A percentile compares a stretch with the other conserved stretches of the same genome.
phyloP scores from a whole-genome alignment of 345 rosid species.

The Cardamine resedifolia region DNA sequence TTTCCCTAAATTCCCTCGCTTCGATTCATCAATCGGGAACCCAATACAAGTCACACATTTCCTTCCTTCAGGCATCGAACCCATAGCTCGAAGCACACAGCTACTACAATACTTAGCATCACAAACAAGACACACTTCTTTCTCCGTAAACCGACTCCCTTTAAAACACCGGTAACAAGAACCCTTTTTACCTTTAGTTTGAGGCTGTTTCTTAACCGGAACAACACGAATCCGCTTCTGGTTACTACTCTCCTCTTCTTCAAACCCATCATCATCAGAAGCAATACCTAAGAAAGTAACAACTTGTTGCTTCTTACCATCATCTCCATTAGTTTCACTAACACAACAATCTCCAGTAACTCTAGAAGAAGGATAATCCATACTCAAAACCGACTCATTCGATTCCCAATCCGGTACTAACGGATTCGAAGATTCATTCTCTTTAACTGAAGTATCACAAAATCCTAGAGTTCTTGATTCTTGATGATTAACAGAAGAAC shows the following conservation, averaged over 20 bases:
- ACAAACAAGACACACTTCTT: constrained; percentile 95
- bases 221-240: constrained; percentile 44
- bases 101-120: constrained; percentile 89
- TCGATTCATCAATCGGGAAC: constrained; percentile 73
- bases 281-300: constrained; percentile 73
- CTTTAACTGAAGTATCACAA: constrained; percentile 45
- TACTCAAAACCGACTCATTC: constrained; percentile 74
- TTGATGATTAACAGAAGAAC: constrained; percentile 48
- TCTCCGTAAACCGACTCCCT: constrained; percentile 87
- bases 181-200: constrained; percentile 80
- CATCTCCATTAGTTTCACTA: constrained; percentile 43
- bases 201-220: constrained; percentile 53
- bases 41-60: constrained; percentile 94
- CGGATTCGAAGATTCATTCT: constrained; percentile 49
- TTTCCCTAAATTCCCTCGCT: constrained; percentile 74
- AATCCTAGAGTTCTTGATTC: neutral
- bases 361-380: constrained; percentile 85
- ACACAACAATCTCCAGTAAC: constrained; percentile 62
- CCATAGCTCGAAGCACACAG: constrained; percentile 99
- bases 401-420: constrained; percentile 66
- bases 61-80: constrained; percentile 99
- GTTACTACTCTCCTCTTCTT: constrained; percentile 39
- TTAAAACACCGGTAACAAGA: constrained; percentile 87
- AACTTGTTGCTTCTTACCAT: constrained; percentile 52
- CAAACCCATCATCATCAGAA: constrained; percentile 63